Evolutionary conservation across 2,329 filamentous ascomycete species (phyloP).

Genomic region (Pseudogymnoascus sp.): DNA sequence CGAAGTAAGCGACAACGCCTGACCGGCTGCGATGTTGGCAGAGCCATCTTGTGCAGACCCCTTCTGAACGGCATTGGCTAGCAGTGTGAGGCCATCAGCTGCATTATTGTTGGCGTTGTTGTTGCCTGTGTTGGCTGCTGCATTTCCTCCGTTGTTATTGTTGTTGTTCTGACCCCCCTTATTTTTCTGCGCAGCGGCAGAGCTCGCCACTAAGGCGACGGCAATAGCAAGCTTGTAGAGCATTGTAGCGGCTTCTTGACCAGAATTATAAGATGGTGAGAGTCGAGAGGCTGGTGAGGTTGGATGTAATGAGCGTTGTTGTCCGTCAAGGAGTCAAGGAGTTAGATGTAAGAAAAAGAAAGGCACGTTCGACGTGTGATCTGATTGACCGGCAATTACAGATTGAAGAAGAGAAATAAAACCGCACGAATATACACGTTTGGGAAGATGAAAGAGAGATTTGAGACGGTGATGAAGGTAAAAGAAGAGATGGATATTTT

Average conservation of each 20-base stretch:
- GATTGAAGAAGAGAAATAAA: slow-evolving; percentile 16
- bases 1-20: slow-evolving; percentile 22
- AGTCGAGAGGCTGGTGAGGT: slow-evolving; percentile 1
- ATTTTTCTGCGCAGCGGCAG: not conserved
- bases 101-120: slow-evolving; percentile 11
- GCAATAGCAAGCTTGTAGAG: not conserved
- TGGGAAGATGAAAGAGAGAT: slow-evolving; percentile 23
- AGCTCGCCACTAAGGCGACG: not conserved
- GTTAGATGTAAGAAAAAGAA: slow-evolving; percentile 22
- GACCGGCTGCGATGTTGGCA: slow-evolving; percentile 19
- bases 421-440: slow-evolving; percentile 9
- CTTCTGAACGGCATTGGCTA: slow-evolving; percentile 21
- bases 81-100: slow-evolving; percentile 14
- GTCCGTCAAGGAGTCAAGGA: slow-evolving; percentile 20
- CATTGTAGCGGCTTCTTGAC: not conserved
- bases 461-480: slow-evolving; percentile 18
- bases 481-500: slow-evolving; percentile 15
- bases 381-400: slow-evolving; percentile 28
- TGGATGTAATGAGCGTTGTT: slow-evolving; percentile 22
- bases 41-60: slow-evolving; percentile 24
- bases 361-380: slow-evolving; percentile 28
- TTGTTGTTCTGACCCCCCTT: not conserved
- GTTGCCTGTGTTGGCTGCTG: slow-evolving; percentile 9
- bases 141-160: slow-evolving; percentile 8
- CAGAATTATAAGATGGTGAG: not conserved